Base-by-base conservation (phyloP, 176 grass and related monocot genomes). In the Guadua angustifolia region DNA sequence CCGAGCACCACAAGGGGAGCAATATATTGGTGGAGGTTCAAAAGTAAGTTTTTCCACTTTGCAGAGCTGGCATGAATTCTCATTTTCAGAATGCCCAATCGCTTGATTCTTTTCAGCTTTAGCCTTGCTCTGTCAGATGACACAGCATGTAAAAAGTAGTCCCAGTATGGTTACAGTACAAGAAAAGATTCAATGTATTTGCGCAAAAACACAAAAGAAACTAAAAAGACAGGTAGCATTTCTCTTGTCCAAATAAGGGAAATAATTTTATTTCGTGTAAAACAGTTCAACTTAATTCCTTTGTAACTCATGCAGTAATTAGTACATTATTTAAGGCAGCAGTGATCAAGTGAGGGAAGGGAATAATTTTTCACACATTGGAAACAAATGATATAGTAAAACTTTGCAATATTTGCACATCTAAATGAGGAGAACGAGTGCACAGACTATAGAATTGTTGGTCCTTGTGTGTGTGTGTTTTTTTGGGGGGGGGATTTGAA, bases 71-170 rank as follows among this genome's bases (percentile, higher is more conserved):
- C 97, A 99, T 79, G 97, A 96, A 78, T 96, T 99, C 82, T 99
- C 97, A 86, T 91, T 99, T 91, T 96, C 94, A 5, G 88, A 92
- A 51, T 85, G 90, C 71, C 89, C 88, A 66, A 96, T 95, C 60
- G 86, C 75, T 87, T 92, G 91, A 92, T 96, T 99, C 91, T 99
- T 99, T 88, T 99, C 97, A 84, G 91, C 97, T 90, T 99, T 99
- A 70, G 89, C 89, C 84, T 94, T 99, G 83, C 97, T 99, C 97
- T 99, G 88, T 75, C 73, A 88, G 79, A 93, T 65, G 59, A 59
- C 8, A 78, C 14, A 64, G 86, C 52, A 36, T 47, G 32, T 83
- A 73, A 83, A 18, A 78, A 26, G 61, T 51, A 86, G 69, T 69
- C 62, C 43, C 66, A 83, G 65, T 74, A 80, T 32, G 24, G 64